These are phyloP conservation scores for Penicillium sp. DNA, from an alignment of 2,329 filamentous ascomycete genomes.

Conservation along the genomic window DNA sequence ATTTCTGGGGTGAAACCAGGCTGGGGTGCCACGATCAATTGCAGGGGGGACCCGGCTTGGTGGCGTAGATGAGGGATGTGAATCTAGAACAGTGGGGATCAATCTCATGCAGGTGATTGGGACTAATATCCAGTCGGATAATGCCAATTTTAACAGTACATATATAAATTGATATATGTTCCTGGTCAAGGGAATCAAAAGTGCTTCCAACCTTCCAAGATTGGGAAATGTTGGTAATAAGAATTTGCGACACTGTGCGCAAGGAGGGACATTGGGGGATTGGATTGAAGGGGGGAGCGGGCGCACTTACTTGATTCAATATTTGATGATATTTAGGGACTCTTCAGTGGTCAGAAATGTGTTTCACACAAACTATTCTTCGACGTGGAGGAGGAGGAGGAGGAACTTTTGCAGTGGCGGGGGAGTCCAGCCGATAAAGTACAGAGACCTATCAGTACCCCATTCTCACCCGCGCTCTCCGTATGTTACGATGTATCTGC, in stretches of 20 bases:
- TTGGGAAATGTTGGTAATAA: constrained; percentile 5
- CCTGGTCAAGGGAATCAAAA: not conserved
- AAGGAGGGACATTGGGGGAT: constrained; percentile 17
- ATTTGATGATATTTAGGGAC: not conserved
- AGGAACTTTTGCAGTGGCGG: constrained; percentile 12
- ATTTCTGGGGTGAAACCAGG: constrained; percentile 5
- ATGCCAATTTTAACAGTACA: not conserved
- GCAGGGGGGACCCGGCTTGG: constrained; percentile 18
- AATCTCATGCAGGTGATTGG: constrained; percentile 18
- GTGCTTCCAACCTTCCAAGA: not conserved
- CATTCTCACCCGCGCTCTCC: not conserved
- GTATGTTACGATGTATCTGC: not conserved
- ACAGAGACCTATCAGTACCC: constrained; percentile 7
- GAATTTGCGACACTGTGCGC: constrained; percentile 22
- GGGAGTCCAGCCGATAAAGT: constrained; percentile 5
- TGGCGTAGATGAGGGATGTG: constrained; percentile 21
- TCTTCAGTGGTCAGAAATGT: not conserved
- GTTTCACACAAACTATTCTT: not conserved
- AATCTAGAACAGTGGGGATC: constrained; percentile 25
- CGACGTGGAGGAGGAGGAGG: not conserved
- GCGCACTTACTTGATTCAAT: not conserved
- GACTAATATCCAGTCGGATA: not conserved
- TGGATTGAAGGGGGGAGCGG: not conserved
- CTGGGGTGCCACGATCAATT: constrained; percentile 10
- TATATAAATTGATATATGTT: not conserved